A percentile compares a stretch with the other conserved stretches of the same genome.
phyloP scores from a whole-genome alignment of 257 asterid genomes.

The Marsdenia floribunda region DNA sequence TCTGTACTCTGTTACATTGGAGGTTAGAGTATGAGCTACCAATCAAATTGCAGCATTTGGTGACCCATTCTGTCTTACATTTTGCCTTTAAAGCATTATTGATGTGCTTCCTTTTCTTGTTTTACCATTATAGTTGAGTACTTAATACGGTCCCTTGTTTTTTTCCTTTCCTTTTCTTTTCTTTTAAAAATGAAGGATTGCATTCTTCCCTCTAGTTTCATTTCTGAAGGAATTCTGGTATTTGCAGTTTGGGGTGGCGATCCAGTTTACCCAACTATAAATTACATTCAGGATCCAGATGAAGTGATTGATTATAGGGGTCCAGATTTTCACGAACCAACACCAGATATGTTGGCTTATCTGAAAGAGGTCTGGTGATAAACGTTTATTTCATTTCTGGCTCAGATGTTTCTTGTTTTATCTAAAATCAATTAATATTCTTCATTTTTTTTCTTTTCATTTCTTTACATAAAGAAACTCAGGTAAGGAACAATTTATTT shows the following conservation, averaged over 20 bases:
- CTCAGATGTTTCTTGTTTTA: neutral
- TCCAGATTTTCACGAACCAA: slow-evolving; percentile 96
- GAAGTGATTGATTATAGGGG: slow-evolving; percentile 93
- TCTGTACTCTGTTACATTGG: neutral
- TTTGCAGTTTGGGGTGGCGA: slow-evolving; percentile 99
- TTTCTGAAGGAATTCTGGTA: neutral
- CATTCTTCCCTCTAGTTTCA: neutral
- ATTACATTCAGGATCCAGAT: slow-evolving; percentile 94
- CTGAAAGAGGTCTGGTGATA: slow-evolving; percentile 73
- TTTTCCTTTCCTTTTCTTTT: neutral
- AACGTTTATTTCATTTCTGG: neutral
- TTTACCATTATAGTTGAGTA: neutral
- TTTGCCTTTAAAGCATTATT: neutral
- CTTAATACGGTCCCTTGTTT: neutral
- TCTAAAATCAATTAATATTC: neutral
- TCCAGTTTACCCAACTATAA: slow-evolving; percentile 94
- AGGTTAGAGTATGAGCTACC: neutral
- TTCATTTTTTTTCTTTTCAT: neutral
- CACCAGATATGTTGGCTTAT: slow-evolving; percentile 83
- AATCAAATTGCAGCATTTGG: neutral
- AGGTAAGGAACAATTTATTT: neutral
- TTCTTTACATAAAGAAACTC: neutral
- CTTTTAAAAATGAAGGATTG: neutral
- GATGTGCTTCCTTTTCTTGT: neutral
- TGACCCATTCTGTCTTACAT: neutral